Evolutionary conservation across 306 rosid genomes (phyloP), one percentile per base, ranked within the genome.

Genomic region (Cotoneaster glaucophyllus): DNA sequence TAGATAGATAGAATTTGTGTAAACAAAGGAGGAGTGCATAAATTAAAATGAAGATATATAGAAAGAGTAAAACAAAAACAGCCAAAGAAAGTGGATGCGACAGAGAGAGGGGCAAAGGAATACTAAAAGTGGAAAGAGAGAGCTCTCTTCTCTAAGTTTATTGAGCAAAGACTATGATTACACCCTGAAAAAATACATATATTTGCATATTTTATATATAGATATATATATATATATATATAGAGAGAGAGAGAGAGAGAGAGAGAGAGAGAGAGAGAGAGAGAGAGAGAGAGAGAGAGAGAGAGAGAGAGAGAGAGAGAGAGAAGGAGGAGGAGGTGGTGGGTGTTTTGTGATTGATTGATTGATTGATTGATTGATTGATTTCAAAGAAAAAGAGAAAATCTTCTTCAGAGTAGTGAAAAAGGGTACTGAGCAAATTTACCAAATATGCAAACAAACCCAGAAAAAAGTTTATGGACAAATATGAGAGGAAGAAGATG

Each of bases 381-480:
- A 34, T 34, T 34, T 69, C 71, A 29, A 77, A 28, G 8, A 61
- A 4, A 25, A 66, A 13, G 32, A 57, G 17, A 58, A 48, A 5
- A 48, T 48, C 54, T 15, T 48, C 54, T 48, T 48, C 25, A 34
- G 57, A 62, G 70, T 56, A 52, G 54, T 48, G 21, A 8, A 1
- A 29, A 28, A 39, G 17, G 25, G n/a, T 50, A 50, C 4, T 19
- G 8, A 10, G 59, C 29, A 59, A 74, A 54, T 52, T 50, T 41
- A 62, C 82, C 77, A 18, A 74, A 74, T 32, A 34, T 53, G 62
- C 32, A 69, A 73, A 62, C 21, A 3, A 9, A 13, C 59, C 61
- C 62, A 44, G 62, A 79, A 66, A n/a, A 54, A 43, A 29, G 39
- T 34, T 34, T 22, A 21, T 29, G 32, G 65, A 76, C 45, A 65